Conservation (phyloP, 164 flowering plant species). For the Stephania cephalantha region DNA sequence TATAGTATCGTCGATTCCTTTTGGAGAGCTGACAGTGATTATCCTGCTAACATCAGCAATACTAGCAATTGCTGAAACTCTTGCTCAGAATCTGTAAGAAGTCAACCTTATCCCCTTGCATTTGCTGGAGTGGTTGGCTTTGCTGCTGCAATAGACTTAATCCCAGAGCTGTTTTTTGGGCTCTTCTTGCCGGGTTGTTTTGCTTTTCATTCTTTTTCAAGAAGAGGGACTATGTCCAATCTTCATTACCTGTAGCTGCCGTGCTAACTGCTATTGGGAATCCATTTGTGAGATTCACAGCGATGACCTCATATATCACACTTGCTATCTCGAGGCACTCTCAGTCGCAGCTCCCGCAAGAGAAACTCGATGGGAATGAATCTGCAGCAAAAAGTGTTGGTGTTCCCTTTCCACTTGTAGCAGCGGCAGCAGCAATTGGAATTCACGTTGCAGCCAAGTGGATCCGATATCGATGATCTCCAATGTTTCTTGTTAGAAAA, state of each 20-base stretch:
- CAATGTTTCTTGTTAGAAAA: background rate
- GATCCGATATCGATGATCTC: slow-evolving; percentile 57
- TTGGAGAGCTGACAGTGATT: slow-evolving; percentile 51
- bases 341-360: slow-evolving; percentile 36
- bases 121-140: slow-evolving; percentile 63
- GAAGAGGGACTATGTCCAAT: slow-evolving; percentile 62
- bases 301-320: slow-evolving; percentile 40
- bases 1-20: slow-evolving; percentile 68
- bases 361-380: slow-evolving; percentile 25
- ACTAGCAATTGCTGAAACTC: slow-evolving; percentile 64
- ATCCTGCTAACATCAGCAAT: slow-evolving; percentile 60
- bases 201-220: slow-evolving; percentile 32
- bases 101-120: slow-evolving; percentile 60
- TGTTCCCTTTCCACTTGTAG: slow-evolving; percentile 60
- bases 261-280: slow-evolving; percentile 71
- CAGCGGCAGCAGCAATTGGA: slow-evolving; percentile 68
- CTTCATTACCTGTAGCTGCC: slow-evolving; percentile 77
- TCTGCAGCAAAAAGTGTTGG: slow-evolving; percentile 17
- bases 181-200: slow-evolving; percentile 50
- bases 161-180: slow-evolving; percentile 73
- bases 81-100: slow-evolving; percentile 42
- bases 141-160: slow-evolving; percentile 49
- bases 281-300: slow-evolving; percentile 69
- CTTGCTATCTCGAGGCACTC: slow-evolving; percentile 66
- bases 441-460: slow-evolving; percentile 57